These are phyloP conservation scores for Sideroxylon spinosum DNA, from an alignment of 179 eudicot genomes.

Conservation along the genomic window DNA sequence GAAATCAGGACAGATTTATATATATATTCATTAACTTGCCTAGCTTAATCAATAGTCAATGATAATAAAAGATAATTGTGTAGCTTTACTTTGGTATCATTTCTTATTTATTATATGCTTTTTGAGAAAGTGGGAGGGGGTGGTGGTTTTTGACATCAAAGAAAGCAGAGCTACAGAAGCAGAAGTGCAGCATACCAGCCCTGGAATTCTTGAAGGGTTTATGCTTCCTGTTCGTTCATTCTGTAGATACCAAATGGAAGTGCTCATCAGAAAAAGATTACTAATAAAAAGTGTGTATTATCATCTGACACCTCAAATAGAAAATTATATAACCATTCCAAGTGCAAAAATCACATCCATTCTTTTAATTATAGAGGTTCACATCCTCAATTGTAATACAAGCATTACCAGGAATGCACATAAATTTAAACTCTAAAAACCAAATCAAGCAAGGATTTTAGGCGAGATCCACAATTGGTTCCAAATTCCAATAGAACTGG, in stretches of 20 bases:
- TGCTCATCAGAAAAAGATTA: neutral
- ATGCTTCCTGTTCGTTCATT: slow-evolving; percentile 25
- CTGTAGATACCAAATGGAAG: slow-evolving; percentile 26
- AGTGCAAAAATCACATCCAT: neutral
- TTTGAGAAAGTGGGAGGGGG: neutral
- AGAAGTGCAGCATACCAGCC: slow-evolving; percentile 44
- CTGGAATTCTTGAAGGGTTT: slow-evolving; percentile 53
- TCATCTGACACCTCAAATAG: neutral
- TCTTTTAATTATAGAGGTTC: neutral
- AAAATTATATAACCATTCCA: neutral
- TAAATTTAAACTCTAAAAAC: neutral
- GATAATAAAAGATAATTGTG: too few relatives aligned
- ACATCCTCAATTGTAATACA: neutral
- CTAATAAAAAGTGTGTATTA: neutral
- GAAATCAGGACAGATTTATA: neutral
- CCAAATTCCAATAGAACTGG: neutral
- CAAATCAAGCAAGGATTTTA: neutral
- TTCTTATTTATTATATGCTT: too few relatives aligned
- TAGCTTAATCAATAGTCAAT: too few relatives aligned
- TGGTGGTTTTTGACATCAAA: neutral
- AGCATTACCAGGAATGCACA: neutral
- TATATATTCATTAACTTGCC: neutral
- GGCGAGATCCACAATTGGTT: neutral
- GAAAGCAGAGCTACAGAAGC: neutral
- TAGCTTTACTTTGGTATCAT: too few relatives aligned